phyloP scores from a whole-genome alignment of 2,329 filamentous ascomycete genomes.

The Ceratocystiopsis minuta region DNA sequence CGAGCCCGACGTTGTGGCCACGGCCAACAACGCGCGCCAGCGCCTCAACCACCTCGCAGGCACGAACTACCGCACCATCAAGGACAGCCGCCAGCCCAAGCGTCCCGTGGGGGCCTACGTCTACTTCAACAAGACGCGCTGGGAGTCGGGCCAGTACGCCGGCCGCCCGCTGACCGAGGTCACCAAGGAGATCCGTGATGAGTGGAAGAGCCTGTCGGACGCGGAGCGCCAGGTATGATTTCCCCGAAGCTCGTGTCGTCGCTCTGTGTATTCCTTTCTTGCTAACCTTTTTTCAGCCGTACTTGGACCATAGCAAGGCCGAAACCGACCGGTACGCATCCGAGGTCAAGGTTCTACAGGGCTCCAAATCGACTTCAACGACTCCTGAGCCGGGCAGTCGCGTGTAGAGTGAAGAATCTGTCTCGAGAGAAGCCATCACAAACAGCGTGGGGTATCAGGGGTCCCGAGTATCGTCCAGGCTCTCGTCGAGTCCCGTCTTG shows the following conservation, averaged over 20 bases:
- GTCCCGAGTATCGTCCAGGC: no score
- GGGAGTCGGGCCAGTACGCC: slow-evolving; percentile 14
- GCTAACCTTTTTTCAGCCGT: slow-evolving; percentile 14
- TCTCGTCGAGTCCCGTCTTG: no score
- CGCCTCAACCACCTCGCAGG: slow-evolving; percentile 20
- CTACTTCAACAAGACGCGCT: slow-evolving; percentile 22
- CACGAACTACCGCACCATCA: slow-evolving; percentile 16
- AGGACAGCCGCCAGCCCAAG: slow-evolving; percentile 31
- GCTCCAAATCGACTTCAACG: no score
- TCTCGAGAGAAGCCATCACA: no score
- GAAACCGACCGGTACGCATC: slow-evolving; percentile 16
- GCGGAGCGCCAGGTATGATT: slow-evolving; percentile 24
- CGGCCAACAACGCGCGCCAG: slow-evolving; percentile 30
- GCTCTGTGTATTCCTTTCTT: background rate
- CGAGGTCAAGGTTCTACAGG: slow-evolving; percentile 10
- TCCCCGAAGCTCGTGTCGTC: no score
- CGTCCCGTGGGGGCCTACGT: slow-evolving; percentile 15
- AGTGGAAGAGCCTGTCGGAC: slow-evolving; percentile 26
- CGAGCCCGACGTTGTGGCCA: slow-evolving; percentile 20
- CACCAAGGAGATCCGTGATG: slow-evolving; percentile 12
- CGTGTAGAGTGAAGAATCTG: background rate
- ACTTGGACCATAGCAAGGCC: slow-evolving; percentile 15
- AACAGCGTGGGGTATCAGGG: background rate
- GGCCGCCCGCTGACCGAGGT: slow-evolving; percentile 7
- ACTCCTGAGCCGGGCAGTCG: slow-evolving; percentile 9